Evolutionary conservation across 306 rosid species (phyloP).

Genomic region (Trifolium dubium): DNA sequence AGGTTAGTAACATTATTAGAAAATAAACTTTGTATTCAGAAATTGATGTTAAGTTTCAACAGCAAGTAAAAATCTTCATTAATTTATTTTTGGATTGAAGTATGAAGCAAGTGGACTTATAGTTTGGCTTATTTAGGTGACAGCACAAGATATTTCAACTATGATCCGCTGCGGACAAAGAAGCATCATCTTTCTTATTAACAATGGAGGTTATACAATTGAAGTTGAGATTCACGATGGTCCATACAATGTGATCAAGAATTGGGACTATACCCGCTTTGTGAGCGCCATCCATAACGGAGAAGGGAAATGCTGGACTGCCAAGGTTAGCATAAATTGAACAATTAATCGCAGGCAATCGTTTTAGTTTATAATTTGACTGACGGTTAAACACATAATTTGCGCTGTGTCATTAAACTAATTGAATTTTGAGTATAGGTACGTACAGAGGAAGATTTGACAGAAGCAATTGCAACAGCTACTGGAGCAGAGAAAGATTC

Average conservation of each 20-base stretch:
- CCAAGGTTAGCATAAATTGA: constrained; percentile 65
- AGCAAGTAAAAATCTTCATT: constrained; percentile 13
- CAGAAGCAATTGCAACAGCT: constrained; percentile 65
- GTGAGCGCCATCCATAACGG: constrained; percentile 87
- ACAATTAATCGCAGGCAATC: not conserved
- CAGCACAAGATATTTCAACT: constrained; percentile 91
- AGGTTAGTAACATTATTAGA: constrained; percentile 56
- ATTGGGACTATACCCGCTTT: constrained; percentile 84
- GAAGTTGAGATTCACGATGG: constrained; percentile 98
- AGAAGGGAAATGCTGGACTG: constrained; percentile 87
- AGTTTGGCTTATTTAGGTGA: constrained; percentile 55
- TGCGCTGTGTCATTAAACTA: not conserved
- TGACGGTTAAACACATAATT: not conserved
- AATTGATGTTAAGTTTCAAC: constrained; percentile 12
- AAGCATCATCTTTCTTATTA: constrained; percentile 80
- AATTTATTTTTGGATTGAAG: constrained; percentile 8
- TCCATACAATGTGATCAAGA: constrained; percentile 89
- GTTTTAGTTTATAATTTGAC: not conserved
- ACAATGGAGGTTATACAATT: constrained; percentile 88
- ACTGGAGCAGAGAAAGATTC: constrained; percentile 62
- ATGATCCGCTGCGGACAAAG: constrained; percentile 80
- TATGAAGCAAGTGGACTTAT: not conserved
- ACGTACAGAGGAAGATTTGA: constrained; percentile 74
- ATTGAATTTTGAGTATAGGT: constrained; percentile 48
- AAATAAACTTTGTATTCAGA: constrained; percentile 17